These are phyloP conservation scores for Teunomyces panamensis DNA, from an alignment of 805 yeast species.

Conservation along the genomic window DNA sequence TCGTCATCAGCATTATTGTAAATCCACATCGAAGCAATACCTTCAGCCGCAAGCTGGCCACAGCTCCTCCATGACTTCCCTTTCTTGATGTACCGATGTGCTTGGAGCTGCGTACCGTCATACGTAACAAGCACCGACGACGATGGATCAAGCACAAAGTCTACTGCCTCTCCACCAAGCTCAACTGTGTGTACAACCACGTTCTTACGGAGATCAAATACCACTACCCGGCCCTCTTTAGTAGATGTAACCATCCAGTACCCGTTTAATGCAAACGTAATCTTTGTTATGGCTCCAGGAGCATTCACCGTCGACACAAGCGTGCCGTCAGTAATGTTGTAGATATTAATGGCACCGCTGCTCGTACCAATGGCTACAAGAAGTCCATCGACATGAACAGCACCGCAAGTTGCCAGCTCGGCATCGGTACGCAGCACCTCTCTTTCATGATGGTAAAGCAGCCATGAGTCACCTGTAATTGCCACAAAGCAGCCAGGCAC, in stretches of 20 bases:
- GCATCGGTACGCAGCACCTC: neutral
- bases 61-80: constrained; percentile 33
- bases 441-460: constrained; percentile 8
- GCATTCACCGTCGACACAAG: constrained; percentile 24
- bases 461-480: constrained; percentile 24
- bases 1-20: constrained; percentile 7
- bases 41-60: neutral
- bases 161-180: constrained; percentile 13
- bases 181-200: constrained; percentile 24
- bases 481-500: constrained; percentile 25
- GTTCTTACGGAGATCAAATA: constrained; percentile 51
- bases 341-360: constrained; percentile 32
- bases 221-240: constrained; percentile 20
- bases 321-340: constrained; percentile 37
- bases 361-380: constrained; percentile 39
- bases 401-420: constrained; percentile 17
- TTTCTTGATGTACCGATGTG: constrained; percentile 39
- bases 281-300: constrained; percentile 23
- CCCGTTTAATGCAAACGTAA: constrained; percentile 62
- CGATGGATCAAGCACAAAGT: constrained; percentile 35
- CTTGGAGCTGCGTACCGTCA: constrained; percentile 16
- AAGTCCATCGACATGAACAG: constrained; percentile 49
- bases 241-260: constrained; percentile 46
- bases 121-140: constrained; percentile 28
- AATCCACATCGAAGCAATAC: constrained; percentile 1